Percentiles rank a stretch among this genome's conserved stretches.
Evolutionary conservation across 2,329 filamentous ascomycete species (phyloP).

Genomic region (Calcarisporium arbuscula): DNA sequence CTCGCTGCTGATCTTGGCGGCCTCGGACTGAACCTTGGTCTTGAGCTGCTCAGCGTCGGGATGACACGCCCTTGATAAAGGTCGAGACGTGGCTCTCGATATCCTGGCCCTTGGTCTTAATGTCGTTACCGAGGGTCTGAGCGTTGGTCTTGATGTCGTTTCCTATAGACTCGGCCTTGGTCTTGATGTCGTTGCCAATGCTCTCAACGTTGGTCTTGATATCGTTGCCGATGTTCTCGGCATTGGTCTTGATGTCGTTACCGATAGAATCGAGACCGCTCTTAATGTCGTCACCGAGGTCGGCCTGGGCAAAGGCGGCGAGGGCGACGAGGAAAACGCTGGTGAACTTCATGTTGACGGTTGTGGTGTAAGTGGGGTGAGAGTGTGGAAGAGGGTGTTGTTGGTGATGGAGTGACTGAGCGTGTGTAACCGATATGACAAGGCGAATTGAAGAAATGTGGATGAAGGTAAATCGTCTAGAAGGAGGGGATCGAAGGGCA

Average conservation of each 20-base stretch:
- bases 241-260: constrained; percentile 3
- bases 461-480: too few species aligned
- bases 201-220: too few species aligned
- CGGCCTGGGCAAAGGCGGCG: constrained; percentile 23
- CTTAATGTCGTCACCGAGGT: too few species aligned
- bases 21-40: constrained; percentile 8
- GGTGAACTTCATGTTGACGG: constrained; percentile 31
- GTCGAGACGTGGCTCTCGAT: neutral
- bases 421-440: too few species aligned
- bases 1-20: constrained; percentile 9
- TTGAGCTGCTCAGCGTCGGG: too few species aligned
- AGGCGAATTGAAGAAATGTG: too few species aligned
- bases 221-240: constrained; percentile 8
- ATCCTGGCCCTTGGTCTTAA: too few species aligned
- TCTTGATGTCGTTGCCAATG: too few species aligned
- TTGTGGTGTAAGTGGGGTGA: constrained; percentile 1
- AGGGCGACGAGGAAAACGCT: constrained; percentile 24
- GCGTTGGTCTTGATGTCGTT: neutral
- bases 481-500: too few species aligned
- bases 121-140: neutral
- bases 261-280: too few species aligned
- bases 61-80: neutral
- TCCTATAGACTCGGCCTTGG: constrained; percentile 4
- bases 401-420: constrained; percentile 4
- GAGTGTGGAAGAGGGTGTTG: constrained; percentile 4